Base-by-base conservation (phyloP, 768 basidiomycete genomes). In the Pilatotrama ljubarskyi region DNA sequence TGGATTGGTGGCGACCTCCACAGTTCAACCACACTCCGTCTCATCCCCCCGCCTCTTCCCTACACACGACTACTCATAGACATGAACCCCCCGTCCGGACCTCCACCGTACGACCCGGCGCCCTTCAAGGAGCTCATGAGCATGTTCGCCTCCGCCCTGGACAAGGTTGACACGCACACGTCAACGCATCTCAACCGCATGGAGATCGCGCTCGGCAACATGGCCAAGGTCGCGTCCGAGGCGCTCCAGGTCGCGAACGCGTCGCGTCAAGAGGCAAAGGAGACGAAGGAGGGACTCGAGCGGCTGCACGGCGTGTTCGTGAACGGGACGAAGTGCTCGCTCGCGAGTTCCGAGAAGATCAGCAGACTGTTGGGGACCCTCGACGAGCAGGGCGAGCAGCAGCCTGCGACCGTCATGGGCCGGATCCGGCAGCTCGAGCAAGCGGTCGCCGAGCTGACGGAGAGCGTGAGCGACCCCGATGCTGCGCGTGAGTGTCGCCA, bases 381-480 rank as follows among this genome's bases (percentile, higher is more conserved):
- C 2, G 22, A 29, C 15, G 57, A 55, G 32, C 40, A 43, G 1
- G 25, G 35, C 2, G 55, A 56, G 5, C 43, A 44, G 11, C 24
- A 51, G 42, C 17, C 26, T 13, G 6, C 41, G 50, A 54, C 61
- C 13, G 40, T 66, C 1, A 37, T 61, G 9, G 53, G 47, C 0
- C 51, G 62, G 14, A 49, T 63, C 7, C 38, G 48, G 17, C 43
- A 38, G 24, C 26, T 66, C 4, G 62, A 66, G 24, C 51, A 48
- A 20, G 49, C 57, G 2, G 29, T 66, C 18, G 37, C 44, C 15
- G 62, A 66, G 29, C 40, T 66, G n/a, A 32, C 53, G 2, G 65
- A 66, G 46, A 58, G 38, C 11, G 46, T 61, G 14, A 47, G 59
- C 20, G 65, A 66, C 36, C 64, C 65, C 20, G 56, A 63, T 11